Base-by-base conservation (phyloP, 2,329 filamentous ascomycete species). In the Aspergillus caelatus region DNA sequence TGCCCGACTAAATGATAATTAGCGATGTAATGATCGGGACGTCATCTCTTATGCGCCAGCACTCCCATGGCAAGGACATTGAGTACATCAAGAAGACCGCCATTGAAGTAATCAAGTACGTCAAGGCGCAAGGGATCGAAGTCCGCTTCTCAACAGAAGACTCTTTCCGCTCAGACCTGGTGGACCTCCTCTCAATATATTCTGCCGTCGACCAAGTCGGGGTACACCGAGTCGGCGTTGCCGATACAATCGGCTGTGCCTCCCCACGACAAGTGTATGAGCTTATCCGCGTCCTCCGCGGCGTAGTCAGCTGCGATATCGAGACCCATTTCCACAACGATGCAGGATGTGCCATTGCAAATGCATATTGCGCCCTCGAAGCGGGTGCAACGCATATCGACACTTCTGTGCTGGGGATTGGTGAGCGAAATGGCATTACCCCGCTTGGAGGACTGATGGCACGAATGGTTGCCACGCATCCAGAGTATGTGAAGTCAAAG, bases 291-390 rank as follows among this genome's bases (percentile, higher is more conserved):
- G 95, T 93, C 14, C 86, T 96, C 56, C 86, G 93, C 67, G 89
- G 90, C 74, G 88, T 89, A 58, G 88, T 90, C 68, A 82, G 84
- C 71, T 94, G 91, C 77, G 91, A 95, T 71, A 95, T 95, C 68
- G 91, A 95, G 80, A 90, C 87, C 34, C 92, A 95, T 80, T 92
- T 94, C 86, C 93, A 97, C 85, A 92, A 97, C 78, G 94, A 97
- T 75, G 96, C 93, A 62, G 93, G 92, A 66, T 97, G 94, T 77
- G 91, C 91, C 61, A 91, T 94, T 76, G 92, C 93, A 62, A 96
- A 97, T 74, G 92, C 92, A 30, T 92, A 90, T 81, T 91, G 90
- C 75, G 93, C 93, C 57, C 85, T 96, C 52, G 93, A 96, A 82
- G 93, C 91, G 65, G 93, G 93, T 78, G 93, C 93, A 41, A 83